Conservation (phyloP, 768 basidiomycete species). For the Boletus edulis region DNA sequence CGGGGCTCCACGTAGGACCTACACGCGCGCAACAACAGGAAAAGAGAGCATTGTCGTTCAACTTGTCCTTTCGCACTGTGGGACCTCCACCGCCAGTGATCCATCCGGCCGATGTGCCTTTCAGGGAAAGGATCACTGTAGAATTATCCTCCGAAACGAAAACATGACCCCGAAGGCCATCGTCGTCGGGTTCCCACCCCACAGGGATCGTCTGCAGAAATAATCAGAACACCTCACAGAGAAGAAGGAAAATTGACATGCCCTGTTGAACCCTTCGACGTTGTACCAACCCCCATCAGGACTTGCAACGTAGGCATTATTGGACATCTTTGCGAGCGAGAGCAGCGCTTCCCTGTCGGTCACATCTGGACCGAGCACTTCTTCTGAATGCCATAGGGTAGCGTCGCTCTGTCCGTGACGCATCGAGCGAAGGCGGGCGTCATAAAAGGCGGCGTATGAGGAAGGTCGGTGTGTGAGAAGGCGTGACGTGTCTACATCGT, state of each 20-base stretch:
- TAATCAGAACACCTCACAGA: background rate
- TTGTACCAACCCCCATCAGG: conserved; percentile 69
- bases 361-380: conserved; percentile 70
- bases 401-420: conserved; percentile 37
- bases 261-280: conserved; percentile 62
- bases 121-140: conserved; percentile 85
- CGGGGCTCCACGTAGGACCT: conserved; percentile 91
- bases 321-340: conserved; percentile 85
- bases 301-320: conserved; percentile 69
- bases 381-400: conserved; percentile 62
- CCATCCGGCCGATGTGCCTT: conserved; percentile 83
- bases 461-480: conserved; percentile 46
- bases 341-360: conserved; percentile 68
- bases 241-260: conserved; percentile 26
- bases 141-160: conserved; percentile 83
- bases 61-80: conserved; percentile 84
- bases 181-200: conserved; percentile 88
- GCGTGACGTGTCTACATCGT: conserved; percentile 39
- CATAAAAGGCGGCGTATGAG: conserved; percentile 35
- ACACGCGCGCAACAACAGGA: conserved; percentile 95
- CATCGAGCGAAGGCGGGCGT: conserved; percentile 38
- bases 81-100: conserved; percentile 75
- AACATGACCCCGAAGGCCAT: conserved; percentile 89
- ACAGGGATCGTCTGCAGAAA: conserved; percentile 59
- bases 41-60: conserved; percentile 94